Base-by-base conservation (phyloP, 768 basidiomycete genomes). In the Mycena haematopus region DNA sequence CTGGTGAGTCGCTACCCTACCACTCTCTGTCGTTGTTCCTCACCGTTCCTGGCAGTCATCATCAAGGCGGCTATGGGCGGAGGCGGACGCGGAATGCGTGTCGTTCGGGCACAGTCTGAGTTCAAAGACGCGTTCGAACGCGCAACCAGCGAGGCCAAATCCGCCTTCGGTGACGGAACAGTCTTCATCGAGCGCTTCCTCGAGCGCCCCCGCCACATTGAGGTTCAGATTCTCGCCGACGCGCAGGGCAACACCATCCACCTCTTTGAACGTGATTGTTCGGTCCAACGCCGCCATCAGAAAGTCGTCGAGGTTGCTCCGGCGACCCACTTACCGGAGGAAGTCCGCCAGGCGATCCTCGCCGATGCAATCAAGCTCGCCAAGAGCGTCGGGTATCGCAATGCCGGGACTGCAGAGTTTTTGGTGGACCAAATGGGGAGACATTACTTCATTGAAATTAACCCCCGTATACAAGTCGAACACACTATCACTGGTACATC, bases 21-120 rank as follows among this genome's bases (percentile, higher is more conserved):
- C 27, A 25, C 31, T 49, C 54, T 47, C 14, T 50, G 14, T 29
- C 22, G 29, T 42, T 46, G 24, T 22, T n/a, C 60, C 46, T 53
- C 51, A 21, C 33, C 38, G 27, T 51, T 35, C 11, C 15, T n/a
- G 62, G 31, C 61, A 89, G 95, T 99, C 57, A 98, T 99, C 76
- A 98, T 99, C 86, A 99, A 99, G 79, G 97, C 97, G 40, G 96
- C 96, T 10, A 96, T 97, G 93, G 96, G 96, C 61, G 96, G 96
- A 61, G 96, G 96, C 69, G 97, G 97, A 56, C 93, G 96, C 69
- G 97, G 97, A 63, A 99, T 99, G 97, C 92, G 97, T 71, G 96
- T 99, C 58, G 97, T 99, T 35, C 89, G 94, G 65, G 93, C 95
- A 71, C 91, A 96, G 75, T 89, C 89, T 31, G 91, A 94, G 69